Evolutionary conservation across 73 alveolate genomes (phyloP).

Genomic region (Paramecium tetraurelia): DNA sequence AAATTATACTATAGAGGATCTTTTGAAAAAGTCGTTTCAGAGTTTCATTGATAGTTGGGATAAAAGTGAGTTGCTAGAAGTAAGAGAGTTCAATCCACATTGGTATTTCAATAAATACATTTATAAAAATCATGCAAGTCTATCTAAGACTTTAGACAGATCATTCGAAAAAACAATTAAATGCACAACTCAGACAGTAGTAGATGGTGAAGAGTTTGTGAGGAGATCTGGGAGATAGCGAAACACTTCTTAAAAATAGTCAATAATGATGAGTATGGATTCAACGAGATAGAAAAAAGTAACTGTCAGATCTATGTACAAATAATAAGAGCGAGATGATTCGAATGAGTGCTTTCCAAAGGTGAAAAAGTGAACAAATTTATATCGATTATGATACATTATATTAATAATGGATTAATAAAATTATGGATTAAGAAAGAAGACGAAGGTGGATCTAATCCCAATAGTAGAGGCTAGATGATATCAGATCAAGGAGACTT

Average conservation of each 20-base stretch:
- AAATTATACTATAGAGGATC: neutral
- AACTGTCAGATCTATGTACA: neutral
- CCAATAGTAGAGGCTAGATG: neutral
- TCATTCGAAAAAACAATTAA: neutral
- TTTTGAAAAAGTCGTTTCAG: neutral
- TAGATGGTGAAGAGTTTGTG: neutral
- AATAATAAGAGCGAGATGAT: neutral
- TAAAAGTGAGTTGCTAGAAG: neutral
- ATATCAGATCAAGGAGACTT: neutral
- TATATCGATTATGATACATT: neutral
- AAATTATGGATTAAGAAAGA: constrained; percentile 18
- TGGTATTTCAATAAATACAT: neutral
- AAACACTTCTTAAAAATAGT: neutral
- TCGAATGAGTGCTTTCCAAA: neutral
- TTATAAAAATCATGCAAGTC: neutral
- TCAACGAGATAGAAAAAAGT: neutral
- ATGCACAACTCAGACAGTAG: neutral
- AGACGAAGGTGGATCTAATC: neutral
- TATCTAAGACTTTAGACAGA: neutral
- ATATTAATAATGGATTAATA: neutral
- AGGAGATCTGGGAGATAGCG: neutral
- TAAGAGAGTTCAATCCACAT: neutral
- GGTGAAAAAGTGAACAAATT: neutral
- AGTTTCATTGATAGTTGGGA: neutral
- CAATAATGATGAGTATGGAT: neutral